Evolutionary conservation across 129 eudicot genomes (phyloP).

Genomic region (Pseudognaphalium luteoalbum): DNA sequence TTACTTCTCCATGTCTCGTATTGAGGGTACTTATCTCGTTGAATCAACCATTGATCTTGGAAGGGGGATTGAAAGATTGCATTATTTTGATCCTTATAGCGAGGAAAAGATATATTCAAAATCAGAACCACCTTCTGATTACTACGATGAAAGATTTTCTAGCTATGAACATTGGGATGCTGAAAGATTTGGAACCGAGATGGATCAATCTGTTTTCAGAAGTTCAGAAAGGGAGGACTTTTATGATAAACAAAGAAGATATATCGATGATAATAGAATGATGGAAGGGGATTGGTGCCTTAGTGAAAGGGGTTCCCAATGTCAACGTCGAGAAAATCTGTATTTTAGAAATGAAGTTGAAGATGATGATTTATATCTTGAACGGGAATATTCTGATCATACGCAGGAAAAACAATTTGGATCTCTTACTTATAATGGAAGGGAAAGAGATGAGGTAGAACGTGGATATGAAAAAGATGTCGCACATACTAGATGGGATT

Average conservation of each 20-base stretch:
- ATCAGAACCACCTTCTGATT: conserved; percentile 24
- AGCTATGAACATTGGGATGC: conserved; percentile 22
- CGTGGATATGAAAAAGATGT: conserved; percentile 24
- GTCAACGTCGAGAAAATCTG: conserved; percentile 5
- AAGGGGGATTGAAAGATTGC: conserved; percentile 28
- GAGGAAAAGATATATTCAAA: conserved; percentile 33
- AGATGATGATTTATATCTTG: conserved; percentile 26
- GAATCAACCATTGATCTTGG: conserved; percentile 26
- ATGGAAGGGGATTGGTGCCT: conserved; percentile 34
- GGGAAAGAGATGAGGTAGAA: conserved; percentile 33
- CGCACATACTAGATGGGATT: conserved; percentile 41
- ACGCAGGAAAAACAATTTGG: conserved; percentile 30
- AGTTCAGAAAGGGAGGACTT: conserved; percentile 31
- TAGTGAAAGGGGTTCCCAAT: conserved; percentile 21
- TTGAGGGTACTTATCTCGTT: conserved; percentile 30
- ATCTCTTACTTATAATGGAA: conserved; percentile 23
- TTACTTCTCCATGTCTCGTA: conserved; percentile 19
- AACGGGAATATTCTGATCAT: conserved; percentile 25
- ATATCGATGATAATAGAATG: conserved; percentile 29
- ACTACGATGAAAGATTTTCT: conserved; percentile 28
- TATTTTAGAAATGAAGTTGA: conserved; percentile 25
- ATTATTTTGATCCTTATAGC: conserved; percentile 36
- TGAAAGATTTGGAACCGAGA: conserved; percentile 31
- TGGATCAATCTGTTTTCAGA: conserved; percentile 18
- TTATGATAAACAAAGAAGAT: conserved; percentile 29